phyloP scores from a whole-genome alignment of 306 rosid genomes.

The Quercus robur region DNA sequence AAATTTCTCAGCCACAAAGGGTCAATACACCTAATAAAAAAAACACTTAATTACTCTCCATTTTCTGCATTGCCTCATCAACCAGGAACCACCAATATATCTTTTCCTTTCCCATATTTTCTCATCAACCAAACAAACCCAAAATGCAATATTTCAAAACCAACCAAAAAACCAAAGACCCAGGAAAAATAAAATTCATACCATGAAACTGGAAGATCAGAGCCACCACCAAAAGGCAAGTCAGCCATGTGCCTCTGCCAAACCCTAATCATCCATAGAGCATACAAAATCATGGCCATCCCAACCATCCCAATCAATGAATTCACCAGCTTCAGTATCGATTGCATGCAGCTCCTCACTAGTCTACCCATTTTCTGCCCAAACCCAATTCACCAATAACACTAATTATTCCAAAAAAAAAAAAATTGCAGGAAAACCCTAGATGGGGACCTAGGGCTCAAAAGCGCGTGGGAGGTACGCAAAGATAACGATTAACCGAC shows the following conservation, averaged over 20 bases:
- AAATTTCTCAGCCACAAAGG: too few relatives aligned
- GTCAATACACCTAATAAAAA: not conserved
- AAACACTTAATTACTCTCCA: not conserved
- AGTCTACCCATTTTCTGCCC: constrained; percentile 37
- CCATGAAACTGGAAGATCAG: constrained; percentile 62
- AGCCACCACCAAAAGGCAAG: constrained; percentile 44
- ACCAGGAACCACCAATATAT: not conserved
- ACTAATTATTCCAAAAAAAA: not conserved
- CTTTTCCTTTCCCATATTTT: not conserved
- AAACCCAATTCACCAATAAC: constrained; percentile 12
- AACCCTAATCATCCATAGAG: constrained; percentile 69
- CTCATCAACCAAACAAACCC: not conserved
- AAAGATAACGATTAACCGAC: not conserved
- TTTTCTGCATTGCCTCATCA: not conserved
- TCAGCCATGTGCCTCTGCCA: constrained; percentile 61
- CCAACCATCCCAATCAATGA: constrained; percentile 77
- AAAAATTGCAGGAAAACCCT: not conserved
- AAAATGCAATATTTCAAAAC: not conserved
- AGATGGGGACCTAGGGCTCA: constrained; percentile 28
- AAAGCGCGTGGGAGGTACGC: not conserved
- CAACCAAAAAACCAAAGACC: not conserved
- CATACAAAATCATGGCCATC: constrained; percentile 61
- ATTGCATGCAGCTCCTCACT: constrained; percentile 68
- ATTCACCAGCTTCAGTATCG: constrained; percentile 70
- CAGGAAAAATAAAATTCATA: constrained; percentile 13